A percentile compares a stretch with the other conserved stretches of the same genome.
Conservation (phyloP, 768 basidiomycete species). For the Podaxis mareebaensis region DNA sequence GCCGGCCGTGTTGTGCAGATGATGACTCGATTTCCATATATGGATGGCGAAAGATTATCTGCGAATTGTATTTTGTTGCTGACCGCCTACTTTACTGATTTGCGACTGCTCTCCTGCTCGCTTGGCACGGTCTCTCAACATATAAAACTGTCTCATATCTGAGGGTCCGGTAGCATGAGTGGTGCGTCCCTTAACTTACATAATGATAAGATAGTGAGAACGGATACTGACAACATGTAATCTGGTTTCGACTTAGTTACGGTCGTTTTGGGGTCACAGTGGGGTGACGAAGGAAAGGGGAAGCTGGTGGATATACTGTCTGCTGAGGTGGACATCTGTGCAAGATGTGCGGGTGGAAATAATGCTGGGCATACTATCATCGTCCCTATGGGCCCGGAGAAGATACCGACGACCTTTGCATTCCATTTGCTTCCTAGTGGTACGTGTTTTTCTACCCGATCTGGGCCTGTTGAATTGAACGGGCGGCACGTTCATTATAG, state of each 20-base stretch:
- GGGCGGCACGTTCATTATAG: constrained; percentile 33
- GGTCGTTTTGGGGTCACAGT: constrained; percentile 85
- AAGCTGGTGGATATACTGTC: constrained; percentile 97
- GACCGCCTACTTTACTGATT: not conserved
- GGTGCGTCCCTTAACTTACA: not conserved
- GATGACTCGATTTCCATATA: not conserved
- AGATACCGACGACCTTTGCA: constrained; percentile 72
- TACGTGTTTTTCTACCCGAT: constrained; percentile 33
- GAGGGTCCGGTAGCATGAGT: not conserved
- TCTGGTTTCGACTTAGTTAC: constrained; percentile 36
- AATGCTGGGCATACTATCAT: constrained; percentile 99
- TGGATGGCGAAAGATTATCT: not conserved
- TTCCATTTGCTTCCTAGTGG: constrained; percentile 96
- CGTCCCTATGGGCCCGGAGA: constrained; percentile 66
- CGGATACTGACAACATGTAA: not conserved
- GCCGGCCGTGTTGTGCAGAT: too few species aligned
- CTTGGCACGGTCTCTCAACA: not conserved
- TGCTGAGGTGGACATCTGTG: constrained; percentile 87
- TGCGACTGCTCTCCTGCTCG: not conserved
- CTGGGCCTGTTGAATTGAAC: not conserved
- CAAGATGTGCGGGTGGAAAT: constrained; percentile 96
- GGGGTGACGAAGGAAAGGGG: constrained; percentile 94
- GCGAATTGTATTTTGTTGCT: not conserved
- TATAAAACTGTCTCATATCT: not conserved
- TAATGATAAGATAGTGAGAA: not conserved